phyloP scores from a whole-genome alignment of 139 green algal species.

The Chlamydomonas sp. region DNA sequence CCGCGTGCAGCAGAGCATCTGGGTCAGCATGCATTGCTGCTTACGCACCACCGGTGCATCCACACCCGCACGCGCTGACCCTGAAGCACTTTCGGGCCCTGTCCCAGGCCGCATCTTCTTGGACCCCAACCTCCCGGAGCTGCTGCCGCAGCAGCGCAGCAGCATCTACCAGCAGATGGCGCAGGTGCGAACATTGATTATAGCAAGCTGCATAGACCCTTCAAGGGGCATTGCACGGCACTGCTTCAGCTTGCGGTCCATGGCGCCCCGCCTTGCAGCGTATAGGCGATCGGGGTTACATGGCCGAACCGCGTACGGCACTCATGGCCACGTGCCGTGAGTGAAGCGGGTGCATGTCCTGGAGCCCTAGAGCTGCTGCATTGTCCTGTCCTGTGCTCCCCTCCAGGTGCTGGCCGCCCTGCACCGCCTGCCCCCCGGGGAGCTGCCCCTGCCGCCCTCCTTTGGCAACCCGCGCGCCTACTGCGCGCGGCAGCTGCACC shows the following conservation, averaged over 20 bases:
- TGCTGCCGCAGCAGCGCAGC: constrained; percentile 46
- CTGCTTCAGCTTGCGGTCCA: neutral
- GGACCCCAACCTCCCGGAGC: constrained; percentile 78
- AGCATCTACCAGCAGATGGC: constrained; percentile 59
- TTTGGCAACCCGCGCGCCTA: constrained; percentile 82
- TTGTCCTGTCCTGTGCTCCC: neutral
- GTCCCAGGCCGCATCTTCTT: constrained; percentile 68
- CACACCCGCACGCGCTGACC: neutral
- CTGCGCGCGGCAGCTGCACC: constrained; percentile 75
- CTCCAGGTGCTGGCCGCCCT: constrained; percentile 77
- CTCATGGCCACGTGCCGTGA: too few species aligned
- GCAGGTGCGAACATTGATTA: neutral
- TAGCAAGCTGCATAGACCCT: neutral
- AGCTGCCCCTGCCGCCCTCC: constrained; percentile 36
- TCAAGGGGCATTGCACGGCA: neutral
- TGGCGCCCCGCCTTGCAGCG: too few species aligned
- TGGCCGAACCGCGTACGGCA: too few species aligned
- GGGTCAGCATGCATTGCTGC: too few species aligned
- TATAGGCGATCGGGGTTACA: too few species aligned
- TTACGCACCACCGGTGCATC: too few species aligned
- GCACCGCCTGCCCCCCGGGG: constrained; percentile 74
- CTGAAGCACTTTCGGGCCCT: neutral
- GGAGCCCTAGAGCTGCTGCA: neutral
- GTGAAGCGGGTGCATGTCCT: neutral
- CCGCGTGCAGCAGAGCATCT: neutral